These are phyloP conservation scores for Penicillium nucicola DNA, from an alignment of 495 filamentous ascomycete species.

Conservation along the genomic window DNA sequence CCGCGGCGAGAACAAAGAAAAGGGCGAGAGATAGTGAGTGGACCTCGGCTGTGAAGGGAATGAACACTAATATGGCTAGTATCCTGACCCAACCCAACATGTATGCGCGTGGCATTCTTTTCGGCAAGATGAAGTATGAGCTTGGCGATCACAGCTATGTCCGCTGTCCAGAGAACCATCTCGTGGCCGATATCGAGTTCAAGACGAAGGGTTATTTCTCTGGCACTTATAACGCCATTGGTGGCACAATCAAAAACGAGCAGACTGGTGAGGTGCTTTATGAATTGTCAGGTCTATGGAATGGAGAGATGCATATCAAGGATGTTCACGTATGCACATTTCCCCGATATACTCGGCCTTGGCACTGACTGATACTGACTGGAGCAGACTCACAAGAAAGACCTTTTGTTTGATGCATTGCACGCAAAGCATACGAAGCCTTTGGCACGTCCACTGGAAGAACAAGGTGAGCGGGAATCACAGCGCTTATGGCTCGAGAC, in stretches of 20 bases:
- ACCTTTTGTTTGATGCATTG: constrained; percentile 84
- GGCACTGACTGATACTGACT: constrained; percentile 9
- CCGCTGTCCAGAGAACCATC: constrained; percentile 80
- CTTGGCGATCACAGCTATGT: constrained; percentile 95
- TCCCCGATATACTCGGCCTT: background rate
- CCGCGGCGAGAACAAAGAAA: constrained; percentile 56
- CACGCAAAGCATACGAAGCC: constrained; percentile 73
- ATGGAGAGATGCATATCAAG: constrained; percentile 87
- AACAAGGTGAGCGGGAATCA: constrained; percentile 90
- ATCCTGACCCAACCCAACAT: constrained; percentile 97
- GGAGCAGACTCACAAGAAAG: constrained; percentile 76
- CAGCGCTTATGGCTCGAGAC: constrained; percentile 83
- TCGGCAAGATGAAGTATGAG: constrained; percentile 99
- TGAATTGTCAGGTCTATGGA: constrained; percentile 92
- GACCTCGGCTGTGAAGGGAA: background rate
- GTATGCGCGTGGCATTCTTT: constrained; percentile 96
- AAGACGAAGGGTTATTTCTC: constrained; percentile 98
- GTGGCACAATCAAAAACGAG: constrained; percentile 87
- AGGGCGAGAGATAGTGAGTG: constrained; percentile 81
- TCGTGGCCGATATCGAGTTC: constrained; percentile 95
- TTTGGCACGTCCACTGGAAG: constrained; percentile 68
- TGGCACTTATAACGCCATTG: constrained; percentile 94
- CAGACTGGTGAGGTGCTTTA: constrained; percentile 80
- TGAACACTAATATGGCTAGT: constrained; percentile 40
- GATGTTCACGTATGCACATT: constrained; percentile 63